Percentiles rank a stretch among this genome's conserved stretches.
Conservation (phyloP, 1,284 basidiomycete species). For the Coniophora puteana region DNA sequence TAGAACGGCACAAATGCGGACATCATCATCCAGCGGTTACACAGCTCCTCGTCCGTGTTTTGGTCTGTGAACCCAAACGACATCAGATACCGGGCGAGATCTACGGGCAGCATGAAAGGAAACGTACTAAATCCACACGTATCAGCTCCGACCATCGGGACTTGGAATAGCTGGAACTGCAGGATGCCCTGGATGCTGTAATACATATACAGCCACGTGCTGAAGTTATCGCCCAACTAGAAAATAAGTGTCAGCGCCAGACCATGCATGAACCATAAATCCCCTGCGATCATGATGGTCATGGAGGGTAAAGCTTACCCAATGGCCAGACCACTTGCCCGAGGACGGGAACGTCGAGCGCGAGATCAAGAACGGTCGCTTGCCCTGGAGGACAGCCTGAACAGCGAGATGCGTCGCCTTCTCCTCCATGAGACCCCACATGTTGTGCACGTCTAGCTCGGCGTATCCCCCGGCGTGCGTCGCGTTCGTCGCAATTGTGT, state of each 20-base stretch:
- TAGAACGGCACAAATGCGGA: constrained; percentile 73
- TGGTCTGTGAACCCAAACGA: constrained; percentile 36
- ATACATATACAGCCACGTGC: constrained; percentile 59
- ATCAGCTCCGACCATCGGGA: constrained; percentile 76
- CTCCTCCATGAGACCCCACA: constrained; percentile 40
- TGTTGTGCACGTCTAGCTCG: constrained; percentile 38
- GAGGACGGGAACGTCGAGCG: constrained; percentile 53
- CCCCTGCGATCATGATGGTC: too few species aligned
- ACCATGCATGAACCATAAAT: too few species aligned
- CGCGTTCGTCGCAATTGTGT: constrained; percentile 34
- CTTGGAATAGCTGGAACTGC: constrained; percentile 75
- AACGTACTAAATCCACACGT: constrained; percentile 60
- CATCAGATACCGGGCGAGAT: too few species aligned
- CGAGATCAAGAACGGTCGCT: constrained; percentile 41
- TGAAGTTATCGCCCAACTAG: constrained; percentile 76
- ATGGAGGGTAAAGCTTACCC: constrained; percentile 41
- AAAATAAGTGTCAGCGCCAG: too few species aligned
- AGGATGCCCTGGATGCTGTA: constrained; percentile 62
- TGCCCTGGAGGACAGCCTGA: constrained; percentile 25
- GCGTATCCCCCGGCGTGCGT: constrained; percentile 34
- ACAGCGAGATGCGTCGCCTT: constrained; percentile 33
- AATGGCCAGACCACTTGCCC: constrained; percentile 62
- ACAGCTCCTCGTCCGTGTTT: constrained; percentile 79
- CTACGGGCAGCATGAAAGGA: too few species aligned
- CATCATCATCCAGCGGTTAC: constrained; percentile 80